A percentile compares a stretch with the other conserved stretches of the same genome.
Conservation (phyloP, 768 basidiomycete genomes). For the Hericium erinaceus region DNA sequence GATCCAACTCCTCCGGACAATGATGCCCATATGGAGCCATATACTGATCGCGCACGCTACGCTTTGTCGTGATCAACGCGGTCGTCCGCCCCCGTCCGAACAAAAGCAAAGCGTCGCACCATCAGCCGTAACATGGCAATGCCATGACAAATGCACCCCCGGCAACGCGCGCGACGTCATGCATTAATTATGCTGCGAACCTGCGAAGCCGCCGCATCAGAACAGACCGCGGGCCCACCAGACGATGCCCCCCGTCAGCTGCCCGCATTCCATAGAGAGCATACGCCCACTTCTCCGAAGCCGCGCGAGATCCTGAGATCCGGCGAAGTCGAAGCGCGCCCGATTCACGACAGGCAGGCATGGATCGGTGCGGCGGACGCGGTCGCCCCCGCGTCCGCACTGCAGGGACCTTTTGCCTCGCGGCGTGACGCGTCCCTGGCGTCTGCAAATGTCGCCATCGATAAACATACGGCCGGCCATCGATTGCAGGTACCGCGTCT, state of each 20-base stretch:
- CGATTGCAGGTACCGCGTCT: not conserved
- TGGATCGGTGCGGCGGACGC: not conserved
- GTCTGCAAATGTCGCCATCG: not conserved
- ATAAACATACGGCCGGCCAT: not conserved
- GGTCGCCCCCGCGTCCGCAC: not conserved
- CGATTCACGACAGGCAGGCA: not conserved
- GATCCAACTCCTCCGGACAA: not conserved
- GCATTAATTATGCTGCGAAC: no score
- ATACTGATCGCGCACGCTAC: not conserved
- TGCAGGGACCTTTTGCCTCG: not conserved
- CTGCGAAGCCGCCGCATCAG: not conserved
- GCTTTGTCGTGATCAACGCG: no score
- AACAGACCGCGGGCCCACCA: not conserved
- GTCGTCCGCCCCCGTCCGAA: no score
- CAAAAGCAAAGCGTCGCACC: no score
- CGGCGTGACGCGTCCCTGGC: not conserved
- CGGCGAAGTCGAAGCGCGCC: not conserved
- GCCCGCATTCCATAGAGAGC: not conserved
- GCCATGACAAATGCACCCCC: no score
- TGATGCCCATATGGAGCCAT: not conserved
- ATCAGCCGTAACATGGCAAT: no score
- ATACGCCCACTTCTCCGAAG: not conserved
- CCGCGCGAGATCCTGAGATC: not conserved
- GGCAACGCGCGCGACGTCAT: no score
- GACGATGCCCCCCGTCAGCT: not conserved